These are phyloP conservation scores for Lachancea mirantina DNA, from an alignment of 805 yeast genomes.

Conservation along the genomic window DNA sequence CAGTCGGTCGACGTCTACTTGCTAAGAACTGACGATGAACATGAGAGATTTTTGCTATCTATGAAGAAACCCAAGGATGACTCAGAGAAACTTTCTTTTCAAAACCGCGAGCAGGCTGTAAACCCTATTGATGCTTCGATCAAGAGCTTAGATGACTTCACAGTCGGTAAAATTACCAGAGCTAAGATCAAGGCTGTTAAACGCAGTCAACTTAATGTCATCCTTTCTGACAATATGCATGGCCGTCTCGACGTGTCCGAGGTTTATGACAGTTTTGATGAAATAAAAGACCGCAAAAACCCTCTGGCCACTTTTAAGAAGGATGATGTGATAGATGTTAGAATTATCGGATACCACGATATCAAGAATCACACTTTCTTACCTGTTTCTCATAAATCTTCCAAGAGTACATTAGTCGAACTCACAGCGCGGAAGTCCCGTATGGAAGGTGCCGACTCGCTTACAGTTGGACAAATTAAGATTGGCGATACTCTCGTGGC, in stretches of 20 bases:
- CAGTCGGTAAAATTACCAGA: slow-evolving; percentile 54
- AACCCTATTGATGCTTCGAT: slow-evolving; percentile 58
- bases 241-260: slow-evolving; percentile 78
- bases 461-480: slow-evolving; percentile 37
- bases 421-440: slow-evolving; percentile 48
- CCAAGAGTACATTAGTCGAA: slow-evolving; percentile 55
- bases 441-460: slow-evolving; percentile 25
- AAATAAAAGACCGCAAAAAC: slow-evolving; percentile 47
- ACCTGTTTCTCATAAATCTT: slow-evolving; percentile 54
- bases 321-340: slow-evolving; percentile 53
- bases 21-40: slow-evolving; percentile 57
- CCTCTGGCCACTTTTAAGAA: slow-evolving; percentile 55
- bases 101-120: slow-evolving; percentile 24
- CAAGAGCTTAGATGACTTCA: slow-evolving; percentile 42
- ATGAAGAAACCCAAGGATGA: slow-evolving; percentile 36
- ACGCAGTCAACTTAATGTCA: slow-evolving; percentile 66
- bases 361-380: slow-evolving; percentile 58
- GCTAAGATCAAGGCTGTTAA: slow-evolving; percentile 58
- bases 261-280: slow-evolving; percentile 45
- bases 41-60: slow-evolving; percentile 64
- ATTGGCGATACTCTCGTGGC: slow-evolving; percentile 49
- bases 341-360: slow-evolving; percentile 73
- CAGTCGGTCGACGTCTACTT: slow-evolving; percentile 71
- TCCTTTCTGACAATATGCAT: slow-evolving; percentile 66
- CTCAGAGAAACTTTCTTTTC: slow-evolving; percentile 10